Evolutionary conservation across 202 grass and related monocot species (phyloP), one percentile per base, ranked within the genome.

Genomic region (Schoenoplectus tabernaemontani): DNA sequence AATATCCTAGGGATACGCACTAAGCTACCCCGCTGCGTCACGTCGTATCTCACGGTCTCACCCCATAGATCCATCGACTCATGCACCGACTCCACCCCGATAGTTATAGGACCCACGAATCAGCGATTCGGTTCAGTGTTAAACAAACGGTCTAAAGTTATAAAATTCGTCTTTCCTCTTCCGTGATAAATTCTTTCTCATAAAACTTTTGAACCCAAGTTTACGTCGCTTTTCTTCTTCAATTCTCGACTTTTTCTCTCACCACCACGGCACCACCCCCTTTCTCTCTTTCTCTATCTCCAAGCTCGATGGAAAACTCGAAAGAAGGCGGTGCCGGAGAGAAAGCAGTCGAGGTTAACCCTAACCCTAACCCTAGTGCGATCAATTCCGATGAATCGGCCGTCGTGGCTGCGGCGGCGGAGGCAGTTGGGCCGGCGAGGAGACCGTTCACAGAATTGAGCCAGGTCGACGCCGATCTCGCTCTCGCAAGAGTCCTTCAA

Each of bases 391-490:
- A 43, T 32, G 85, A 72, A 19, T 46, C 76, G 2, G 79, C 63
- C 67, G 69, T 79, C 30, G 89, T 50, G 5, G 34, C 11, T 81
- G 75, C 64, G 42, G 82, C 15, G 53, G 84, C 76, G 5, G 78
- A 74, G 17, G 83, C 57, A 17, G 82, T 38, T 0, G 82, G 32
- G 48, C 83, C 83, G 23, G 17, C 76, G 28, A 89, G 96, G 64
- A 84, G 82, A 12, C 96, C 96, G 17, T 99, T 99, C 86, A 93
- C 92, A 23, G 87, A 83, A 36, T 91, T 99, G 66, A 93, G 87
- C 85, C 96, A 99, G 92, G 88, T 96, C 83, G 96, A 96, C 65
- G 96, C 96, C 48, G 96, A 93, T 87, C 92, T 91, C 54, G 96
- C 96, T 78, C 92, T 99, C 17, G 96, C 96, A 13, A 88, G 96